Evolutionary conservation across 208 protist genomes (phyloP), one percentile per base, ranked within the genome.

Genomic region (Naegleria fowleri): DNA sequence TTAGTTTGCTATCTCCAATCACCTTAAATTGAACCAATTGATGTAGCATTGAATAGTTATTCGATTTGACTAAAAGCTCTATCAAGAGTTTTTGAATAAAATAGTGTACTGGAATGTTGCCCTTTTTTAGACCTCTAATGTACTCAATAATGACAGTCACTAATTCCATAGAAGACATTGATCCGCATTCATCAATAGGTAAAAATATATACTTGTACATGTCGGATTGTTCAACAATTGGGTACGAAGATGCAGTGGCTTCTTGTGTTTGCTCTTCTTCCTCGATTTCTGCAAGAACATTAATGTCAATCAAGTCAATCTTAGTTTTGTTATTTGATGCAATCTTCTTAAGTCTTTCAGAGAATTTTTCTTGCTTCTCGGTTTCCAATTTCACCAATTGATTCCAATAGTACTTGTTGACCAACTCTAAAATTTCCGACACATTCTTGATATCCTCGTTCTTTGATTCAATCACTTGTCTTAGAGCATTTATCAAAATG

Each of bases 191-290:
- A 76, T 90, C 86, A 13, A 90, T 43, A 13, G 51, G 86, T 43
- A 13, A 9, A 43, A 90, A 43, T 22, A 90, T 52, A 43, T 76
- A 39, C 6, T 43, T 75, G n/a, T 79, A 90, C 29, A 90, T 90
- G n/a, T 90, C 86, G 9, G 52, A 58, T 90, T 90, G 86, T 76
- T 76, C 33, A 25, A 90, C 40, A 43, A 90, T 90, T 58, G 85
- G 85, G 58, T 88, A 88, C 2, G 55, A 1, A 67, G 11, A 29
- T 38, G 22, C 22, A 9, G 16, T 0, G 1, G 16, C 29, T 19
- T 36, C 33, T 51, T 33, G 33, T 0, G 25, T 38, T 5, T 88
- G 41, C 39, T 58, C 39, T 59, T 5, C 6, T 87, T 41, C 16
- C 16, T 22, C 15, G 16, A 88, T 22, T 58, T 39, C 5, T 19